Base-by-base conservation (phyloP, 208 protist genomes). In the Wallacemonas collosoma region DNA sequence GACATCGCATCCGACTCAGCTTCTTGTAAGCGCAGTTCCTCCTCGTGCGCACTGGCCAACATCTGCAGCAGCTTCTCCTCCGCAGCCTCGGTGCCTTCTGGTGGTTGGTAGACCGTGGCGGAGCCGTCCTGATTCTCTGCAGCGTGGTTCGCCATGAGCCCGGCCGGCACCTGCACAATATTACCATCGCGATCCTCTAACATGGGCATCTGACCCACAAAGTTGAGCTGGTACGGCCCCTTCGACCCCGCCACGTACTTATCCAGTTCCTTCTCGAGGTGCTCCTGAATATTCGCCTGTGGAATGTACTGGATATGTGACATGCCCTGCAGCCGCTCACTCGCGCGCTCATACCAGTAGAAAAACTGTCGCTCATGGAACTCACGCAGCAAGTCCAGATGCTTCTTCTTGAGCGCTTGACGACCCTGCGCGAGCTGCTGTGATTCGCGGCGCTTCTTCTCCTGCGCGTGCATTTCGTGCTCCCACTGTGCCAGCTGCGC, bases 331-430 rank as follows among this genome's bases (percentile, higher is more conserved):
- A 97, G 75, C 2, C 93, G 87, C 82, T 97, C 90, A 68, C 91
- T 96, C 35, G 93, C 93, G 11, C 91, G 85, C 69, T 97, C 90
- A 61, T 94, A 97, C 91, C 93, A 97, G 83, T 93, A 96, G 75
- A 97, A 95, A 72, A 97, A 97, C 69, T 97, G 90, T 35, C 91
- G 82, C 75, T 97, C 93, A 70, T 95, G 88, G 69, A 93, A 97
- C 79, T 97, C 90, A 17, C 89, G 82, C 15, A 95, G 84, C 36
- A 97, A 71, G 72, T 97, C 93, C 7, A 95, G 70, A 79, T 97
- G 93, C 81, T 97, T 97, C 76, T 93, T 89, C 73, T 93, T 93
- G 14, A 97, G 79, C 15, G 82, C 83, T 66, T 94, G 89, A 3
- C 90, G 84, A 35, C 90, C 91, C 60, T 94, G 86, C 53, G 85